Base-by-base conservation (phyloP, 2,329 filamentous ascomycete genomes). In the Cladorrhinum sp. region DNA sequence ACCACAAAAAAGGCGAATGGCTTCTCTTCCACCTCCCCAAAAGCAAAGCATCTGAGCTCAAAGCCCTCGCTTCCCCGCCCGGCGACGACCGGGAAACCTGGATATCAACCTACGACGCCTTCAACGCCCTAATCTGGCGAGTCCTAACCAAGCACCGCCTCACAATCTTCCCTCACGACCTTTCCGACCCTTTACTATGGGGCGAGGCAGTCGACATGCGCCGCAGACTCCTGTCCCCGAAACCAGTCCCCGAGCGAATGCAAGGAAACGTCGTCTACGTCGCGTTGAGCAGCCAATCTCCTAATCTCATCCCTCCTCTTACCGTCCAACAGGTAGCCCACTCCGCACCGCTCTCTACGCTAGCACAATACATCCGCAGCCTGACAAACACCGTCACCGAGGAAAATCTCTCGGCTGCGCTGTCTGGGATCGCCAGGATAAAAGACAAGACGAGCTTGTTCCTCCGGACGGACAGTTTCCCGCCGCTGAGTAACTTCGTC, bases 11-110 rank as follows among this genome's bases (percentile, higher is more conserved):
- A 21, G 64, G 54, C 53, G 48, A 67, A 1, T 71, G 63, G 1
- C 68, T 77, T 0, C 70, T 79, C 1, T 79, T 80, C 61, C 77
- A 80, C 57, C 68, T 80, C 0, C 75, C 77, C 2, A 74, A 74
- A 63, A 79, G 76, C 66, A 79, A 78, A 59, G 74, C 74, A 0
- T 72, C 73, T 72, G 67, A 74, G 28, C 60, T 79, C 1, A 78
- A 79, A 59, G 62, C 62, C n/a, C 67, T 72, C 0, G 75, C 74
- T 0, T 67, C 46, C 0, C 73, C 75, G 0, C 55, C 66, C 0
- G 72, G 74, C 6, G 75, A 71, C 9, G 48, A 33, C 16, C n/a
- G n/a, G n/a, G n/a, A n/a, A n/a, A n/a, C n/a, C n/a, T 57, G 53
- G 5, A 71, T 78, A 10, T 78, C 75, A 2, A 78, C 73, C 2